A percentile compares a stretch with the other conserved stretches of the same genome.
phyloP scores from a whole-genome alignment of 176 grass and related monocot genomes.

The Poa annua region DNA sequence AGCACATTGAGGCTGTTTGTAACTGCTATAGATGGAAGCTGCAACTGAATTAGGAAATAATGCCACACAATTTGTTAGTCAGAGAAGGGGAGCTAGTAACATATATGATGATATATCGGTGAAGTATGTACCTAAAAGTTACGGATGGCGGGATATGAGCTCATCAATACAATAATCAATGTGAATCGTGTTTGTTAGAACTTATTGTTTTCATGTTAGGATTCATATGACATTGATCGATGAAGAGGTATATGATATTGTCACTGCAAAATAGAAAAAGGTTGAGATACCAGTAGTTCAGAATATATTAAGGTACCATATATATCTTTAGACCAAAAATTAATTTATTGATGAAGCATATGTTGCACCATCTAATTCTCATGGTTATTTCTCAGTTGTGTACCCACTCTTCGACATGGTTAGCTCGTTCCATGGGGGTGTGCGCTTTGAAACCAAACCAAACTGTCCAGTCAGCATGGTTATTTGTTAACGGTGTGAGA shows the following conservation, averaged over 20 bases:
- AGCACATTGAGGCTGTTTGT: background rate
- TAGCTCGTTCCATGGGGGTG: background rate
- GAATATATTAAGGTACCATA: background rate
- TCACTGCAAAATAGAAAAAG: background rate
- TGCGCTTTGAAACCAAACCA: background rate
- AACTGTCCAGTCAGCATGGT: too few relatives aligned
- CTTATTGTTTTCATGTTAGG: background rate
- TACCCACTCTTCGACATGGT: background rate
- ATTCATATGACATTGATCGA: background rate
- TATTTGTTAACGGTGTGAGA: too few relatives aligned
- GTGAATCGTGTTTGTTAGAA: background rate
- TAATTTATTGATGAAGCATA: constrained; percentile 10
- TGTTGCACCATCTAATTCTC: background rate
- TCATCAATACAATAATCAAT: background rate
- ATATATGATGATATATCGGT: background rate
- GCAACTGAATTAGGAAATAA: background rate
- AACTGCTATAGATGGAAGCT: constrained; percentile 17
- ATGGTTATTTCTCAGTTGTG: background rate
- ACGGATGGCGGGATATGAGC: background rate
- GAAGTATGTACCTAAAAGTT: background rate
- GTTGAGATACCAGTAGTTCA: constrained; percentile 11
- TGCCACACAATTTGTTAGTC: background rate
- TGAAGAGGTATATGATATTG: background rate
- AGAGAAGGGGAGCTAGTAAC: background rate
- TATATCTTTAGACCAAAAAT: background rate